Conservation (phyloP, 2,329 filamentous ascomycete species). For the Alternaria postmessia region DNA sequence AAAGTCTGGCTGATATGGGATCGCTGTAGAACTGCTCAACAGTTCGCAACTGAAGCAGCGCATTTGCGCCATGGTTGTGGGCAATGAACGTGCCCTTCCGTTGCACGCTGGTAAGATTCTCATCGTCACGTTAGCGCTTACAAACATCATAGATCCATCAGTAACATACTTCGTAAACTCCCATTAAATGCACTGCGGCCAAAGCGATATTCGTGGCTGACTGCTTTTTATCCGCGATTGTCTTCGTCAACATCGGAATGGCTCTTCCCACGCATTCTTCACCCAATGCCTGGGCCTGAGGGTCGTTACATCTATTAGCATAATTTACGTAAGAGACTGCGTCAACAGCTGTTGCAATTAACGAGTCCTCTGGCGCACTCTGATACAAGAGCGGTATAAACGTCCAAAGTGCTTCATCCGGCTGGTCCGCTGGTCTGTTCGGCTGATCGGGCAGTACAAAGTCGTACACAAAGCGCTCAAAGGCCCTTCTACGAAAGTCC, state of each 20-base stretch:
- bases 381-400: constrained; percentile 41
- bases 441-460: constrained; percentile 37
- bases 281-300: constrained; percentile 32
- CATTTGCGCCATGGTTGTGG: constrained; percentile 41
- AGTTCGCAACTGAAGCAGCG: constrained; percentile 36
- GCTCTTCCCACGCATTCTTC: constrained; percentile 34
- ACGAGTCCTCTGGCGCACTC: constrained; percentile 29
- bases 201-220: constrained; percentile 34
- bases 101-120: constrained; percentile 36
- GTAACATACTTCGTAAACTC: constrained; percentile 37
- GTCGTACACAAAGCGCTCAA: constrained; percentile 44
- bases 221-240: constrained; percentile 33
- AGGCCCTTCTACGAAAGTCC: constrained; percentile 37
- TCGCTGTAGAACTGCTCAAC: constrained; percentile 37
- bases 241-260: constrained; percentile 32
- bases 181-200: constrained; percentile 39
- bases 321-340: constrained; percentile 43
- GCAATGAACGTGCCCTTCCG: constrained; percentile 33
- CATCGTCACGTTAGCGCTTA: not conserved
- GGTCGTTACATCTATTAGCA: constrained; percentile 33
- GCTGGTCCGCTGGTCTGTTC: constrained; percentile 21
- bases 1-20: constrained; percentile 34
- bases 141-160: not conserved
- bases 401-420: constrained; percentile 35
- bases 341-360: constrained; percentile 31